Base-by-base conservation (phyloP, 257 asterid genomes). In the Solanum tarapatanum region DNA sequence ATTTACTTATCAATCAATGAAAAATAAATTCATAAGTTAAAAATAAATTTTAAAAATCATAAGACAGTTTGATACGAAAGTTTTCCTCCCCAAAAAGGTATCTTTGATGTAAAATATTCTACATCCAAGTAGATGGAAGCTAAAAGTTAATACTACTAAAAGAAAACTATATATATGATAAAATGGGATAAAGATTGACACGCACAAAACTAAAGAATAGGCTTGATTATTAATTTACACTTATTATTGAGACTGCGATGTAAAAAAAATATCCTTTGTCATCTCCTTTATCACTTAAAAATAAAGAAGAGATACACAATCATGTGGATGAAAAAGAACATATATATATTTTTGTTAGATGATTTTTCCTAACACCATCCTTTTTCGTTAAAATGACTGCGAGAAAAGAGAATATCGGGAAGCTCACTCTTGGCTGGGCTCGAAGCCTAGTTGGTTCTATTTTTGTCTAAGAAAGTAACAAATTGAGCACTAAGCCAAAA, bases 331-430 rank as follows among this genome's bases (percentile, higher is more conserved):
- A 68, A 6, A 5, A 32, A 68, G 75, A 68, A 26, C 5, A 28
- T 28, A 28, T 4, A 14, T 3, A 69, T 69, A 69, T 69, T 14
- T 66, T 69, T 14, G 76, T 6, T 69, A 69, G 76, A 69, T 13
- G 6, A 0, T 14, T 69, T 69, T 26, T 24, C 19, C 72, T 64
- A 58, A 58, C n/a, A 6, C 2, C 26, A 3, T 58, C 5, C 12
- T 21, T 58, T 58, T 58, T 58, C 0, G 0, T 21, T 58, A 58
- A 21, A 58, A 58, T 58, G 11, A 58, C 0, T 21, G 5, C 0
- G 5, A 19, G 0, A 7, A 19, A 58, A 58, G 11, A 58, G 12
- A 58, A 21, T 58, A 58, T 58, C 0, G 0, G 0, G 2, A 28
- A 68, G 36, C 21, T 68, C 19, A 68, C 37, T 68, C 35, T 68